phyloP scores from a whole-genome alignment of 768 basidiomycete genomes.

The Russula sp. region DNA sequence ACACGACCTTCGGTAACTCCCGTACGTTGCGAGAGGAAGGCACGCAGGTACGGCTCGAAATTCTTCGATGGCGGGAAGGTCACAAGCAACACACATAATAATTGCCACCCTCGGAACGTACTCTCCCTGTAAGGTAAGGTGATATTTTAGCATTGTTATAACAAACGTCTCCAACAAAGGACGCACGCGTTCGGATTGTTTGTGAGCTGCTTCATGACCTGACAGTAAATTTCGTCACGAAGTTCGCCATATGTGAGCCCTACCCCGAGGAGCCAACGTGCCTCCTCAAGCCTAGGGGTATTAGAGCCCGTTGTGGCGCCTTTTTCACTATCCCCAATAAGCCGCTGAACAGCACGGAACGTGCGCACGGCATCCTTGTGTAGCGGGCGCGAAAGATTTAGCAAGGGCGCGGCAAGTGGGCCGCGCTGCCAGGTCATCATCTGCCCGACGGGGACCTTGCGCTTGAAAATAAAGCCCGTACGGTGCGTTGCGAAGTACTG shows the following conservation, averaged over 20 bases:
- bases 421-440: constrained; percentile 89
- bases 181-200: constrained; percentile 77
- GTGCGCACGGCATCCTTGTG: constrained; percentile 76
- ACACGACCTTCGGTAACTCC: constrained; percentile 69
- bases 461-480: constrained; percentile 83
- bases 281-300: constrained; percentile 64
- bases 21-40: constrained; percentile 73
- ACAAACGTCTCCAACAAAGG: neutral
- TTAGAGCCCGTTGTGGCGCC: constrained; percentile 54
- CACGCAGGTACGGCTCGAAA: constrained; percentile 78
- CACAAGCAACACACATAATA: constrained; percentile 84
- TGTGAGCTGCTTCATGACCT: constrained; percentile 87
- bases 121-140: constrained; percentile 56
- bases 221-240: constrained; percentile 91
- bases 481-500: constrained; percentile 89
- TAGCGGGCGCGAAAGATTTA: constrained; percentile 62
- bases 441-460: constrained; percentile 76
- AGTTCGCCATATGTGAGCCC: constrained; percentile 80
- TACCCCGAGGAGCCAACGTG: constrained; percentile 79
- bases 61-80: constrained; percentile 93
- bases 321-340: constrained; percentile 90
- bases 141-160: constrained; percentile 2
- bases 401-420: constrained; percentile 69
- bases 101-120: constrained; percentile 88
- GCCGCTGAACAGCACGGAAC: constrained; percentile 87